phyloP scores from a whole-genome alignment of 2,329 filamentous ascomycete genomes.

The Aspergillus sp. region DNA sequence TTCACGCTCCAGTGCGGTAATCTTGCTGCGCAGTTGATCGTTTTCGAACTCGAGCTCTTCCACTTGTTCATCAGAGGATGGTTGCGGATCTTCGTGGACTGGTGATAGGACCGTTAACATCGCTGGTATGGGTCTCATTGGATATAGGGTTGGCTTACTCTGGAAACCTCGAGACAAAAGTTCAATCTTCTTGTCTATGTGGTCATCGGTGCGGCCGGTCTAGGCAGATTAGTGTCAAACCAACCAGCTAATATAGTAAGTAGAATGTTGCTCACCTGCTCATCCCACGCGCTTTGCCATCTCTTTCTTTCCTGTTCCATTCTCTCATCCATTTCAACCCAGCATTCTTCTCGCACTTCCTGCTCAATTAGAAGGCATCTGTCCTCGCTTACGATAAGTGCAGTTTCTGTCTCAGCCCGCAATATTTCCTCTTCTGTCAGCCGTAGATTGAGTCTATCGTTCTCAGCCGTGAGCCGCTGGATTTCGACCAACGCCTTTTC shows the following conservation, averaged over 20 bases:
- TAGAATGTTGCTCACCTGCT: conserved; percentile 55
- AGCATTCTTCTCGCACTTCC: conserved; percentile 85
- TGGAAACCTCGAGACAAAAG: conserved; percentile 60
- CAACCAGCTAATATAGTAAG: neutral
- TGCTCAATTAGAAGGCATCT: conserved; percentile 74
- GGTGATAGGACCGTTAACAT: neutral
- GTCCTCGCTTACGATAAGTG: conserved; percentile 64
- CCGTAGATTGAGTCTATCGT: conserved; percentile 70
- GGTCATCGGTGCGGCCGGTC: conserved; percentile 73
- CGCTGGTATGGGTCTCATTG: no score
- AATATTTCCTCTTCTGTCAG: conserved; percentile 70
- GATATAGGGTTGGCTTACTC: conserved; percentile 31
- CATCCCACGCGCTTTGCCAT: conserved; percentile 77
- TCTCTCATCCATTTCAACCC: conserved; percentile 76
- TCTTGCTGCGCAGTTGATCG: conserved; percentile 64
- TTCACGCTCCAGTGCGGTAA: conserved; percentile 66
- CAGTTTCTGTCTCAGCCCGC: conserved; percentile 70
- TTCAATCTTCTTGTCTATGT: conserved; percentile 85
- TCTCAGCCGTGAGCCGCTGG: conserved; percentile 71
- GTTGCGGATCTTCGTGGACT: conserved; percentile 50
- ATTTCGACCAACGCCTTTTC: conserved; percentile 81
- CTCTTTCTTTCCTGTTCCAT: conserved; percentile 72
- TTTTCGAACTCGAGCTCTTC: conserved; percentile 71
- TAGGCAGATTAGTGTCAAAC: conserved; percentile 21
- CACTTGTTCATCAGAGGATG: conserved; percentile 57